These are phyloP conservation scores for Acer saccharum DNA, from an alignment of 345 rosid species.

Conservation along the genomic window DNA sequence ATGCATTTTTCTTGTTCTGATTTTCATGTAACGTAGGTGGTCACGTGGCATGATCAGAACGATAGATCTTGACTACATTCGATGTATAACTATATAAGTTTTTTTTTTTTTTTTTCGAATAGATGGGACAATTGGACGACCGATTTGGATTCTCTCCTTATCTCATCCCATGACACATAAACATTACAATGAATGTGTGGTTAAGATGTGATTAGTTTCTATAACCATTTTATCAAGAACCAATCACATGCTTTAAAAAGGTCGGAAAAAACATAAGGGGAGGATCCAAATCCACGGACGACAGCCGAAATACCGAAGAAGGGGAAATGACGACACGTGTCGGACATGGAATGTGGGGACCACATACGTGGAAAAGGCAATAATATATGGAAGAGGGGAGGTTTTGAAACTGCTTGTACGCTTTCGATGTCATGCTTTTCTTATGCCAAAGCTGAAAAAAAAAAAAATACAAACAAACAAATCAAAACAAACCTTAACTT, in stretches of 20 bases:
- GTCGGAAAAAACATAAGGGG: too few relatives aligned
- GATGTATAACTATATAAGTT: not conserved
- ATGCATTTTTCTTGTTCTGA: not conserved
- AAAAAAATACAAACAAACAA: not conserved
- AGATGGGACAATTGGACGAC: too few relatives aligned
- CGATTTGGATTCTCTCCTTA: too few relatives aligned
- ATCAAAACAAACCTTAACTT: not conserved
- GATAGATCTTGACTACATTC: too few relatives aligned
- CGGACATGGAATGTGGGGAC: conserved; percentile 14
- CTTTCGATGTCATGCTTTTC: conserved; percentile 33
- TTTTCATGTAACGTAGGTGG: too few relatives aligned
- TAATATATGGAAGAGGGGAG: conserved; percentile 12
- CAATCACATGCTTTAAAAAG: too few relatives aligned
- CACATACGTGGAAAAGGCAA: conserved; percentile 13
- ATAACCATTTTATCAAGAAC: too few relatives aligned
- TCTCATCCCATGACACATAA: too few relatives aligned
- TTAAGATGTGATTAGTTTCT: too few relatives aligned
- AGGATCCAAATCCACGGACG: not conserved
- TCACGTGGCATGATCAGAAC: too few relatives aligned
- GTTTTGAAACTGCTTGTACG: conserved; percentile 20
- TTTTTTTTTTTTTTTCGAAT: too few relatives aligned
- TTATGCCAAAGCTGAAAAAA: conserved; percentile 10
- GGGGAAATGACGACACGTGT: conserved; percentile 5
- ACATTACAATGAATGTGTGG: too few relatives aligned
- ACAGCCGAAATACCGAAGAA: not conserved